phyloP scores from a whole-genome alignment of 225 moss, liverwort and hornwort genomes.

The Asterella californica region DNA sequence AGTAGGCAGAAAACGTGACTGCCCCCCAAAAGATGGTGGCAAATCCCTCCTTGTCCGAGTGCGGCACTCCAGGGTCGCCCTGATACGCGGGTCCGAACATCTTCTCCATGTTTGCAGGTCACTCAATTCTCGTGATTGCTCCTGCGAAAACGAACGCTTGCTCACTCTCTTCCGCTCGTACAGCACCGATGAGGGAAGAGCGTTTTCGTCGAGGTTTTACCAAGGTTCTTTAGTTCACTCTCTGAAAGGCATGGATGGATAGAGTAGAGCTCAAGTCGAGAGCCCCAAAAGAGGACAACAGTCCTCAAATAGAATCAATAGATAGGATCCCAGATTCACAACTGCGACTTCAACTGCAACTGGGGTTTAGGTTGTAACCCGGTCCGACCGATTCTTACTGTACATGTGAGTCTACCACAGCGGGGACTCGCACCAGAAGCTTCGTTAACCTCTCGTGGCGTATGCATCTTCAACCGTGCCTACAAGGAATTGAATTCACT shows the following conservation, averaged over 20 bases:
- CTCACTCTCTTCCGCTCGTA: too few relatives aligned
- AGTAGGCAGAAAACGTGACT: constrained; percentile 87
- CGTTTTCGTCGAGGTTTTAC: too few relatives aligned
- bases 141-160: too few relatives aligned
- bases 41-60: constrained; percentile 94
- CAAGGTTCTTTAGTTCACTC: background rate
- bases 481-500: too few relatives aligned
- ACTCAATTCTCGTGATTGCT: background rate
- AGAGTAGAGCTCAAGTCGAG: constrained; percentile 5
- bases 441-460: too few relatives aligned
- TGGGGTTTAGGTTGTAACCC: background rate
- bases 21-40: constrained; percentile 94
- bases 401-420: too few relatives aligned
- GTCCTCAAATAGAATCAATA: too few relatives aligned
- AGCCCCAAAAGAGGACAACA: background rate
- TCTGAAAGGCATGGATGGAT: background rate
- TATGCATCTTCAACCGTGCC: too few relatives aligned
- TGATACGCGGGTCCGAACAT: constrained; percentile 99
- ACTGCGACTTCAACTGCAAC: background rate
- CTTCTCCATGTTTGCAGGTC: constrained; percentile 74
- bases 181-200: too few relatives aligned
- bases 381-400: too few relatives aligned
- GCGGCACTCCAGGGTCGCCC: constrained; percentile 96
- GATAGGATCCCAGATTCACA: too few relatives aligned
- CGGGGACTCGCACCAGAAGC: too few relatives aligned